A percentile compares a stretch with the other conserved stretches of the same genome.
These are phyloP conservation scores for Aspergillus haitiensis DNA, from an alignment of 495 filamentous ascomycete species.

Conservation along the genomic window DNA sequence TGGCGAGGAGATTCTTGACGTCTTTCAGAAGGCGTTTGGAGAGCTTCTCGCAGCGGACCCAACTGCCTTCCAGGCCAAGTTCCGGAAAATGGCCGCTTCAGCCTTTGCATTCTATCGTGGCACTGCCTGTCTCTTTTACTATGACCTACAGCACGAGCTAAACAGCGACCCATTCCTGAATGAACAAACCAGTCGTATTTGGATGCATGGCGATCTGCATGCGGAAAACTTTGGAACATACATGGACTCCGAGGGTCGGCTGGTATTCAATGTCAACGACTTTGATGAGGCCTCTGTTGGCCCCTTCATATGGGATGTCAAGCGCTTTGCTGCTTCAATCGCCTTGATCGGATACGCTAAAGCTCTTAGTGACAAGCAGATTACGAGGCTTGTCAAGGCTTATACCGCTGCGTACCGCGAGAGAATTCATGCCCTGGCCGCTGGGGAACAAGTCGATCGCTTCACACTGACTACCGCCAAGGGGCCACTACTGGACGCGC, in stretches of 20 bases:
- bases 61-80: constrained; percentile 22
- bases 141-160: constrained; percentile 14
- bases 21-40: constrained; percentile 16
- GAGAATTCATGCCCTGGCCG: constrained; percentile 17
- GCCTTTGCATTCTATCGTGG: constrained; percentile 25
- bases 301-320: constrained; percentile 22
- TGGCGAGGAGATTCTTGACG: constrained; percentile 19
- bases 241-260: constrained; percentile 20
- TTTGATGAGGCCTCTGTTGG: constrained; percentile 25
- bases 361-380: constrained; percentile 23
- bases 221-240: constrained; percentile 24
- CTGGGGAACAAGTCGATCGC: constrained; percentile 5
- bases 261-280: constrained; percentile 26
- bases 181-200: constrained; percentile 16
- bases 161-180: constrained; percentile 8
- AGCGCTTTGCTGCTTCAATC: constrained; percentile 20
- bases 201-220: constrained; percentile 24
- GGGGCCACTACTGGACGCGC: constrained; percentile 18
- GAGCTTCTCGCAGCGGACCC: constrained; percentile 19
- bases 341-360: constrained; percentile 23
- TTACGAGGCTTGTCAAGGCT: constrained; percentile 13
- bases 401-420: constrained; percentile 21
- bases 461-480: constrained; percentile 22
- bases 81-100: constrained; percentile 26
- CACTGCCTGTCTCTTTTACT: constrained; percentile 22